Conservation (phyloP, 768 basidiomycete species). For the Amanita polypyramis region DNA sequence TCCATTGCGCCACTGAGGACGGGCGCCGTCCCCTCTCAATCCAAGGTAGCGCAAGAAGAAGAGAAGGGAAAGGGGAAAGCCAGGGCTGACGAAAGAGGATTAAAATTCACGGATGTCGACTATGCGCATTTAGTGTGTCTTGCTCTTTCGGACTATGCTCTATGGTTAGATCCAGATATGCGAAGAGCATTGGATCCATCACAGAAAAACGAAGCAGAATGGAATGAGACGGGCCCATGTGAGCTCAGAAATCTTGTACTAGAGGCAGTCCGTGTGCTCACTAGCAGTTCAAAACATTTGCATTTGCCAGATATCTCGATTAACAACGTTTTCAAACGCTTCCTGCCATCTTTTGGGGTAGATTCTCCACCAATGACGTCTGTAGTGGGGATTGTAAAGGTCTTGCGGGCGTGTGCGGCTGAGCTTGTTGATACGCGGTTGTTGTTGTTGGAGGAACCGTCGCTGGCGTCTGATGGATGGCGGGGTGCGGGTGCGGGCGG, state of each 20-base stretch:
- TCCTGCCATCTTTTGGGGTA: slow-evolving; percentile 22
- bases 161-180: slow-evolving; percentile 56
- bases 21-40: neutral
- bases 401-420: slow-evolving; percentile 39
- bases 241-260: neutral
- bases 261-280: neutral
- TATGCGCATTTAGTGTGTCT: slow-evolving; percentile 41
- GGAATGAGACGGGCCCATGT: slow-evolving; percentile 11
- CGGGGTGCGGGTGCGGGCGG: slow-evolving; percentile 9
- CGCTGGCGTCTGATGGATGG: slow-evolving; percentile 24
- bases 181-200: slow-evolving; percentile 32
- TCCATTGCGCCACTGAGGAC: neutral
- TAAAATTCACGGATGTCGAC: slow-evolving; percentile 27
- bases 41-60: neutral
- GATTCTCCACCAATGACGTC: slow-evolving; percentile 15
- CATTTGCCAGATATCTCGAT: slow-evolving; percentile 46
- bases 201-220: slow-evolving; percentile 8
- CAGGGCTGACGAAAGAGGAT: slow-evolving; percentile 3
- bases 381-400: slow-evolving; percentile 45
- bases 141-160: slow-evolving; percentile 58
- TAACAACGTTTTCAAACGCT: slow-evolving; percentile 35
- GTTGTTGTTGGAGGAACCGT: slow-evolving; percentile 40
- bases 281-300: no score
- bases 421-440: slow-evolving; percentile 52
- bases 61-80: slow-evolving; percentile 11